phyloP scores from a whole-genome alignment of 2,329 filamentous ascomycete genomes.

The Thermoascus crustaceus region DNA sequence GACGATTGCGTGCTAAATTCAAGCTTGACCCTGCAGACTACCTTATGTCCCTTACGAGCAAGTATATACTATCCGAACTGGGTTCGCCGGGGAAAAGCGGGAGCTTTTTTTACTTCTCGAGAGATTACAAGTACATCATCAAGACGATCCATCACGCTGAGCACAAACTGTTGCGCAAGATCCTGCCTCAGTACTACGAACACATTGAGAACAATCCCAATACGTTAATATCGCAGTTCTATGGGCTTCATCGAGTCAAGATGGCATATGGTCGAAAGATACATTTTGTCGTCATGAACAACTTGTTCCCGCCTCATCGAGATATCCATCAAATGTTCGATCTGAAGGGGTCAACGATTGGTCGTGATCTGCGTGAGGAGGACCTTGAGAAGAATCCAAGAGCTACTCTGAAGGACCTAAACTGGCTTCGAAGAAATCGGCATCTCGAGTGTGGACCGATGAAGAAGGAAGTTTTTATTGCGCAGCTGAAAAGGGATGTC shows the following conservation, averaged over 20 bases:
- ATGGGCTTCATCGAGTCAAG: slow-evolving; percentile 93
- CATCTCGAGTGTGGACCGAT: slow-evolving; percentile 80
- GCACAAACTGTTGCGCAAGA: slow-evolving; percentile 42
- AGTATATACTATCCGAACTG: slow-evolving; percentile 95
- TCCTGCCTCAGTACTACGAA: slow-evolving; percentile 78
- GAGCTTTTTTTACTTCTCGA: slow-evolving; percentile 98
- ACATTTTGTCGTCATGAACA: slow-evolving; percentile 99
- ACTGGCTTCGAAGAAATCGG: slow-evolving; percentile 82
- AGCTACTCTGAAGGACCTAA: slow-evolving; percentile 91
- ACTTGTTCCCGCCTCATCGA: slow-evolving; percentile 91
- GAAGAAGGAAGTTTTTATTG: slow-evolving; percentile 80
- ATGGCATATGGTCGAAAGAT: slow-evolving; percentile 98
- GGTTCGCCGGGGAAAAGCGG: slow-evolving; percentile 97
- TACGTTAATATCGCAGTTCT: slow-evolving; percentile 94
- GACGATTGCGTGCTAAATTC: slow-evolving; percentile 79
- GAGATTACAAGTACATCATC: slow-evolving; percentile 99
- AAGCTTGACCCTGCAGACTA: slow-evolving; percentile 94
- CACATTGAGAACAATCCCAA: slow-evolving; percentile 92
- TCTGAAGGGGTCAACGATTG: slow-evolving; percentile 90
- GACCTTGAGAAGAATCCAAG: slow-evolving; percentile 80
- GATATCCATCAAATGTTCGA: slow-evolving; percentile 98
- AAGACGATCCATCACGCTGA: slow-evolving; percentile 98
- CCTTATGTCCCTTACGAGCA: slow-evolving; percentile 93
- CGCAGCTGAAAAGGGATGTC: slow-evolving; percentile 83
- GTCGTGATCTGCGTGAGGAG: slow-evolving; percentile 83